Base-by-base conservation (phyloP, 768 basidiomycete species). In the Strobilomyces confusus region DNA sequence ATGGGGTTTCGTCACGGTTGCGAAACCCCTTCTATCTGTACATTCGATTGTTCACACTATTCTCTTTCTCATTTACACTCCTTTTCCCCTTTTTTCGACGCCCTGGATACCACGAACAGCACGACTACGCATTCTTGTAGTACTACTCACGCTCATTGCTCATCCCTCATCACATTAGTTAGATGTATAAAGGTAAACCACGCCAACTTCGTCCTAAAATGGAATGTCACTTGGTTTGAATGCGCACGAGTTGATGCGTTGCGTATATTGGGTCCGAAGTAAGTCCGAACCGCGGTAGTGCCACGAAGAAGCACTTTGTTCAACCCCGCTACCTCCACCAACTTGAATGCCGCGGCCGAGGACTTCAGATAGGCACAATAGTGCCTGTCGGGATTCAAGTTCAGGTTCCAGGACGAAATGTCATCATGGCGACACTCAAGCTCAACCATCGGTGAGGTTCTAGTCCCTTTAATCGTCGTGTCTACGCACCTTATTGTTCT, bases 101-200 rank as follows among this genome's bases (percentile, higher is more conserved):
- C n/a, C 12, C 20, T n/a, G 42, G 26, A 23, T 9, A 32, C n/a
- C 33, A 46, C 33, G 23, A 57, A 49, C 43, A 2, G 26, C 51
- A 63, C 44, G 49, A 60, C 62, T 56, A 60, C 56, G 44, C 62
- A 61, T 23, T 57, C 42, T n/a, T 63, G 62, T 63, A 63, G 62
- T 60, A 60, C 54, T 58, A 63, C 26, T 33, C 62, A 63, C 62
- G 14, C 52, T 63, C 62, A 63, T 63, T 62, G 20, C 37, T 40
- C 46, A 23, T 36, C 37, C 1, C 36, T 34, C 33, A 22, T 23
- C 22, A 34, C 15, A 38, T 20, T 26, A 25, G 37, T 42, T 50
- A 51, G 43, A 56, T 59, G 48, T 42, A 57, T 22, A 34, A 19
- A 20, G 19, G n/a, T 19, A 38, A 38, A 20, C 8, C 8, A 11